phyloP scores from a whole-genome alignment of 176 grass and related monocot genomes.

The Neostapfia colusana region DNA sequence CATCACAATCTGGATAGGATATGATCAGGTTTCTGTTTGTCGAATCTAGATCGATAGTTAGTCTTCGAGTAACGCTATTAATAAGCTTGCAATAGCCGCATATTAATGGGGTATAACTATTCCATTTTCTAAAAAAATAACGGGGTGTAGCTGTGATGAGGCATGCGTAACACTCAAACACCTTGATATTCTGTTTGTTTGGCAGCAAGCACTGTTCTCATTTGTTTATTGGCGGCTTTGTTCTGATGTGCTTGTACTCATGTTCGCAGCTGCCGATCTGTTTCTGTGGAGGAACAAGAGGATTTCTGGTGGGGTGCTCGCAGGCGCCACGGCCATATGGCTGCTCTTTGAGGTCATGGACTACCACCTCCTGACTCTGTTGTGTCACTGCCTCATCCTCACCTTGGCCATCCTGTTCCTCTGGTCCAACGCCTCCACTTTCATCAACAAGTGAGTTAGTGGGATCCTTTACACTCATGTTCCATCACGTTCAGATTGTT shows the following conservation, averaged over 20 bases:
- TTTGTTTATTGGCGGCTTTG: constrained; percentile 21
- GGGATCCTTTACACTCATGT: constrained; percentile 1
- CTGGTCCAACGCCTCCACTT: constrained; percentile 76
- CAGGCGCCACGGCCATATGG: constrained; percentile 68
- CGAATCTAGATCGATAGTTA: background rate
- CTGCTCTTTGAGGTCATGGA: constrained; percentile 90
- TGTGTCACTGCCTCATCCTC: constrained; percentile 64
- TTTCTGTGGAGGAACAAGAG: constrained; percentile 98
- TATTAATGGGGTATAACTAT: background rate
- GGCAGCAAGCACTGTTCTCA: background rate
- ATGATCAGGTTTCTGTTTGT: constrained; percentile 1
- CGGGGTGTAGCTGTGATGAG: background rate
- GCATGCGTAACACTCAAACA: background rate
- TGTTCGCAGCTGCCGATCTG: constrained; percentile 74
- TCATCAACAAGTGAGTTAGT: constrained; percentile 89
- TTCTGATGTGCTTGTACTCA: constrained; percentile 9
- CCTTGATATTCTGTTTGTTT: constrained; percentile 29
- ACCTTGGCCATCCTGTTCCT: constrained; percentile 73
- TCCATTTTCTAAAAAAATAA: no score
- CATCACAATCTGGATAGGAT: background rate
- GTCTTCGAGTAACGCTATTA: background rate
- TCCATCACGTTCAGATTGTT: background rate
- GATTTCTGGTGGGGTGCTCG: constrained; percentile 64
- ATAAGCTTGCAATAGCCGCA: background rate
- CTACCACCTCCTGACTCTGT: constrained; percentile 66